Evolutionary conservation across 129 eudicot genomes (phyloP).

Genomic region (Flaveria robusta): DNA sequence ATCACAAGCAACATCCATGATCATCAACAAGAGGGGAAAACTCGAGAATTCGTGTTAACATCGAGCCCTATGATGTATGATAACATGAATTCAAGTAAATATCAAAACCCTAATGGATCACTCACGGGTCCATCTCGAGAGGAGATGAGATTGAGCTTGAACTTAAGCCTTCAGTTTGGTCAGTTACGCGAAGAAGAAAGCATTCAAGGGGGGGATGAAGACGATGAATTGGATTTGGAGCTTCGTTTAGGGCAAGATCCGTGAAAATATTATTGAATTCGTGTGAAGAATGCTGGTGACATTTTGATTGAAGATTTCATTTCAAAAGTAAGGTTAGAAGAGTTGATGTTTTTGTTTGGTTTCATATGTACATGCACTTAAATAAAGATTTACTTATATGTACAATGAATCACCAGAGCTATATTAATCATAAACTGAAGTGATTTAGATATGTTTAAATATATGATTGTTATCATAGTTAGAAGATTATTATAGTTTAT

Average conservation of each 20-base stretch:
- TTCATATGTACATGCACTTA: neutral
- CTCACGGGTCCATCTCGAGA: slow-evolving; percentile 28
- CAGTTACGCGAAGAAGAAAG: slow-evolving; percentile 28
- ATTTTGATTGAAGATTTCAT: neutral
- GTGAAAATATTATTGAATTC: neutral
- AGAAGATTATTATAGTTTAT: neutral
- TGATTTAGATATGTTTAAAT: neutral
- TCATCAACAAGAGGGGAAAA: slow-evolving; percentile 21
- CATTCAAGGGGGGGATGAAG: slow-evolving; percentile 27
- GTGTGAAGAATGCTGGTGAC: neutral
- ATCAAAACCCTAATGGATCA: slow-evolving; percentile 20
- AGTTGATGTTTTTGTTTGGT: neutral
- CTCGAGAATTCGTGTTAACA: slow-evolving; percentile 35
- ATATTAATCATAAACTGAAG: neutral
- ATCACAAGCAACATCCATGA: slow-evolving; percentile 27
- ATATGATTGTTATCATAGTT: neutral
- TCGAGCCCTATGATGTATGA: slow-evolving; percentile 28
- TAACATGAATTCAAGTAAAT: neutral
- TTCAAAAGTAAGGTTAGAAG: neutral
- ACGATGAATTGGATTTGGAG: slow-evolving; percentile 70
- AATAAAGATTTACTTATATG: neutral
- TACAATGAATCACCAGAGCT: neutral
- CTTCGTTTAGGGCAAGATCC: slow-evolving; percentile 75
- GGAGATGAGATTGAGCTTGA: slow-evolving; percentile 42
- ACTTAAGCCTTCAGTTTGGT: slow-evolving; percentile 42